phyloP scores from a whole-genome alignment of 225 moss, liverwort and hornwort genomes.

The Antitrichia curtipendula region DNA sequence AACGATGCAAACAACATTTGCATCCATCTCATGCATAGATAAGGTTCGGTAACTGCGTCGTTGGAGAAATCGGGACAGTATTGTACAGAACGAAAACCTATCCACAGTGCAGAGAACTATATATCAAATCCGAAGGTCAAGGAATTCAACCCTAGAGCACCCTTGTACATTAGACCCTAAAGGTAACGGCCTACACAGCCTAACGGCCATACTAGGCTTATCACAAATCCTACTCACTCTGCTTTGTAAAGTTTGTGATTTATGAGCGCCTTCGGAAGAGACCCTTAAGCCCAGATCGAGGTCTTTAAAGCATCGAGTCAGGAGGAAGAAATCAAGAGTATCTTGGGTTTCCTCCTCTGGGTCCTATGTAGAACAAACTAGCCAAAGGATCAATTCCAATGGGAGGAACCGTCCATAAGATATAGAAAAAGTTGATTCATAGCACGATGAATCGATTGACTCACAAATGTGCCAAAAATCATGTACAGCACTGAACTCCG shows the following conservation, averaged over 20 bases:
- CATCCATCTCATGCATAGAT: background rate
- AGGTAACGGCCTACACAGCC: background rate
- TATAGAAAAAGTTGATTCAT: background rate
- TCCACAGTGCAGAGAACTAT: background rate
- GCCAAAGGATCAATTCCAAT: background rate
- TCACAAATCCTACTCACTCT: background rate
- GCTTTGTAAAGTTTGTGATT: background rate
- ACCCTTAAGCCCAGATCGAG: background rate
- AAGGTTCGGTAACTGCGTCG: background rate
- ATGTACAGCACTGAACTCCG: background rate
- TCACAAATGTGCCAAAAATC: background rate
- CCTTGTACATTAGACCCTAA: background rate
- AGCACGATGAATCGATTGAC: background rate
- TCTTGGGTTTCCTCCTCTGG: background rate
- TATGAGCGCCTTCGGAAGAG: background rate
- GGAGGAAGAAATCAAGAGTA: background rate
- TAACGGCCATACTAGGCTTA: background rate
- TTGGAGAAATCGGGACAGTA: background rate
- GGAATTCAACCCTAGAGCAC: background rate
- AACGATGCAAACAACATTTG: background rate
- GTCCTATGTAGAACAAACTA: background rate
- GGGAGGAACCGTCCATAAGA: background rate
- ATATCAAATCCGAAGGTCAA: background rate
- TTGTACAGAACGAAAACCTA: background rate
- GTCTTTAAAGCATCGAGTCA: background rate